Evolutionary conservation across 2,329 filamentous ascomycete genomes (phyloP).

Genomic region (Trichoderma endophyticum): DNA sequence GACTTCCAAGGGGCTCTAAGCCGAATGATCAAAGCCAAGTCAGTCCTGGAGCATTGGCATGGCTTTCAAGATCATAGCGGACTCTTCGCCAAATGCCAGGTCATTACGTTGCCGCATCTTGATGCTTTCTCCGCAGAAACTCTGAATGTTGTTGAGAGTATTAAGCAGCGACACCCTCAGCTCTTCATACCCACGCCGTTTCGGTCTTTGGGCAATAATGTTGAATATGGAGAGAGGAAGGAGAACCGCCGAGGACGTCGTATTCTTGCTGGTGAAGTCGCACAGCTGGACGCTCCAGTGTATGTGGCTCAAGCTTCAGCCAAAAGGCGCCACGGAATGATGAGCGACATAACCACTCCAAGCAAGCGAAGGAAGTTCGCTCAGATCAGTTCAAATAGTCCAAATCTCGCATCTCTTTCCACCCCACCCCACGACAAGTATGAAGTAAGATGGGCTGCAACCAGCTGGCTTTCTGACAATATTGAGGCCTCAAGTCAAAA

Average conservation of each 20-base stretch:
- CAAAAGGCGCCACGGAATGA: conserved; percentile 29
- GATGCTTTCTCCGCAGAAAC: conserved; percentile 43
- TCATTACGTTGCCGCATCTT: conserved; percentile 42
- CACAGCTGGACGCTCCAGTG: conserved; percentile 49
- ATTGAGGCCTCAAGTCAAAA: no score
- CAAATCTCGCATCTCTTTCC: neutral
- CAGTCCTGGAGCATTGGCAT: conserved; percentile 41
- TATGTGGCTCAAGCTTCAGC: conserved; percentile 42
- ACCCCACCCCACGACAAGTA: neutral
- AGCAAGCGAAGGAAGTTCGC: conserved; percentile 19
- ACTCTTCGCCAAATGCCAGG: conserved; percentile 42
- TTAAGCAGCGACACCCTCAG: conserved; percentile 46
- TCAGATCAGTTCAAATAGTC: neutral
- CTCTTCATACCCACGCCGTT: conserved; percentile 29
- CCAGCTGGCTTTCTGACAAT: neutral
- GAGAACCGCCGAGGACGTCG: conserved; percentile 33
- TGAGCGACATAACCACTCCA: conserved; percentile 23
- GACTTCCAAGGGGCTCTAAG: conserved; percentile 39
- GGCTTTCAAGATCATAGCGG: conserved; percentile 42
- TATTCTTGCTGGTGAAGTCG: conserved; percentile 42
- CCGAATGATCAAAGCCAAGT: conserved; percentile 36
- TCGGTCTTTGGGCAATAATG: neutral
- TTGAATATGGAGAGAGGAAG: conserved; percentile 19
- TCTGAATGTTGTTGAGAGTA: conserved; percentile 43
- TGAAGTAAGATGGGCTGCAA: conserved; percentile 1